A percentile compares a stretch with the other conserved stretches of the same genome.
phyloP scores from a whole-genome alignment of 495 filamentous ascomycete species.

The Hypoxylon fragiforme region DNA sequence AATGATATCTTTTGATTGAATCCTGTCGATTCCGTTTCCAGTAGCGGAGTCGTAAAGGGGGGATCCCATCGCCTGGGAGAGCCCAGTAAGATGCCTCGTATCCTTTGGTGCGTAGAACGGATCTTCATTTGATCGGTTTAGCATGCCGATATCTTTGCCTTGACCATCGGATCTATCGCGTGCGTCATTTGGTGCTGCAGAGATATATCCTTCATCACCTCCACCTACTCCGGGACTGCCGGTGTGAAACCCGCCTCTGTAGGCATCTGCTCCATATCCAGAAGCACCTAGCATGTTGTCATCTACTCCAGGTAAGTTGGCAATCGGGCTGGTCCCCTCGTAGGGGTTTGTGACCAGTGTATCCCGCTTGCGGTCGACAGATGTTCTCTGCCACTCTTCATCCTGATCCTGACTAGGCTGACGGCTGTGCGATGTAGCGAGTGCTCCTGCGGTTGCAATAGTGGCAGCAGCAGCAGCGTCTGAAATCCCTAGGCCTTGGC shows the following conservation, averaged over 20 bases:
- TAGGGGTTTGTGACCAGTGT: conserved; percentile 62
- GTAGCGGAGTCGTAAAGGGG: conserved; percentile 91
- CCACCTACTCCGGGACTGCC: conserved; percentile 56
- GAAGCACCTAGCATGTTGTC: conserved; percentile 46
- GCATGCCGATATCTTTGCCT: conserved; percentile 61
- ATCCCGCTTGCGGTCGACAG: conserved; percentile 58
- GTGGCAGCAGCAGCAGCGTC: conserved; percentile 50
- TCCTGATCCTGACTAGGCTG: conserved; percentile 55
- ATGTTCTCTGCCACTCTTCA: conserved; percentile 59
- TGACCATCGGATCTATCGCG: conserved; percentile 57
- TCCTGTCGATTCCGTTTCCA: conserved; percentile 84
- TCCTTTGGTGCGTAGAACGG: conserved; percentile 63
- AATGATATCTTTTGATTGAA: conserved; percentile 96
- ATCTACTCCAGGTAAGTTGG: conserved; percentile 54
- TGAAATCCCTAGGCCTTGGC: conserved; percentile 37
- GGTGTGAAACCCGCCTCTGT: conserved; percentile 48
- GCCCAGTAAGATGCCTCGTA: conserved; percentile 75
- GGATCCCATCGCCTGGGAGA: conserved; percentile 86
- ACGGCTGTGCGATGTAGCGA: conserved; percentile 48
- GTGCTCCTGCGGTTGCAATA: conserved; percentile 48
- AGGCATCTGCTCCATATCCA: conserved; percentile 41
- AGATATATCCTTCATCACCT: conserved; percentile 87
- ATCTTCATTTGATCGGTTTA: conserved; percentile 62
- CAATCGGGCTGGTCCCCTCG: conserved; percentile 57
- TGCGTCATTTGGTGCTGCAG: conserved; percentile 73